Base-by-base conservation (phyloP, 2,329 filamentous ascomycete genomes). In the Didymella exigua region DNA sequence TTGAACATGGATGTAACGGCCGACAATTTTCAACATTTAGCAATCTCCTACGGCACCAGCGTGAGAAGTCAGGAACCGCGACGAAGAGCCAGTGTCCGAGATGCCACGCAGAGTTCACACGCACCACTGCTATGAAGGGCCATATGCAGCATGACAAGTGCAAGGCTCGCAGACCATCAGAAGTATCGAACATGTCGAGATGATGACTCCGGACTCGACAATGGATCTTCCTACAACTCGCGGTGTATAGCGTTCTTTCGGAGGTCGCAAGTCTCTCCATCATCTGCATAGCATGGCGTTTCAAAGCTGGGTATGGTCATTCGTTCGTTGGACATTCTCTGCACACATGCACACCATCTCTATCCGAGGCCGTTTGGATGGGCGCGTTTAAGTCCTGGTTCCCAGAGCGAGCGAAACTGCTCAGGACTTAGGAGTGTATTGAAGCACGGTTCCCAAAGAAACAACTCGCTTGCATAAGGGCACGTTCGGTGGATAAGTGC, bases 1-100 rank as follows among this genome's bases (percentile, higher is more conserved):
- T 91, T 90, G 93, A 97, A 58, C 93, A 98, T 70, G 93, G 93
- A 10, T 98, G 93, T 80, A 96, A 97, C 68, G 93, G 93, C 18
- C 87, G 93, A 26, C 90, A 96, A 69, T 98, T 98, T 71, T 96
- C 91, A 16, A 97, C 93, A 3, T 97, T 97, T 73, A 96, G 92
- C 83, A 97, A 97, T 72, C 84, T 97, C 3, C 81, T 97, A 31
- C 84, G 93, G 59, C 93, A 98, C 74, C 93, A 97, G 76, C 86
- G 93, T 37, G 93, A 98, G 76, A 97, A 96, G 75, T 96, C 91
- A 0, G 93, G 93, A 23, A 92, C 93, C 47, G 91, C 93, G 10
- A 82, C 89, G 26, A 97, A 97, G 78, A 91, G 91, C 3, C 87
- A 88, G 44, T 98, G 93, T 71, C 92, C 91, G 16, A 89, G 92